A percentile compares a stretch with the other conserved stretches of the same genome.
Conservation (phyloP, 768 basidiomycete genomes). For the Calocybe cyanea region DNA sequence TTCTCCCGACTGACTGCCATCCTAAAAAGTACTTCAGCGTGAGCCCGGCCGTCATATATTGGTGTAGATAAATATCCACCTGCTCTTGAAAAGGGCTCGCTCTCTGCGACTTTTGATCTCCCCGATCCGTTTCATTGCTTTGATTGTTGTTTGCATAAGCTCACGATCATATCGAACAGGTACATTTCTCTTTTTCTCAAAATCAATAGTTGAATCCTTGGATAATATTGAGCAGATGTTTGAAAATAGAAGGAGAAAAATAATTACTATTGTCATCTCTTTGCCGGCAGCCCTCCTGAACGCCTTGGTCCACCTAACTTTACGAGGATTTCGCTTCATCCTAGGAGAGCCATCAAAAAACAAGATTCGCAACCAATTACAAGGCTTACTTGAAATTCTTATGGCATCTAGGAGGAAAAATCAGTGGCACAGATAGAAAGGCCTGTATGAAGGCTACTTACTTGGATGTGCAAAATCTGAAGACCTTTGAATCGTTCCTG, state of each 20-base stretch:
- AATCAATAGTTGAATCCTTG: conserved; percentile 97
- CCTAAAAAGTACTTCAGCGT: conserved; percentile 27
- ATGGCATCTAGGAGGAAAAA: conserved; percentile 58
- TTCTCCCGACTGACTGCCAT: conserved; percentile 84
- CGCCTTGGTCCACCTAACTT: conserved; percentile 99
- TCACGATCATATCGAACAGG: conserved; percentile 97
- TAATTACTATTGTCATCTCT: conserved; percentile 95
- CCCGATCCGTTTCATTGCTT: conserved; percentile 92
- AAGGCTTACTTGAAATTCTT: conserved; percentile 92
- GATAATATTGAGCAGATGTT: conserved; percentile 1
- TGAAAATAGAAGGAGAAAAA: background rate
- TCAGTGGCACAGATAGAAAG: background rate
- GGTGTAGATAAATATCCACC: conserved; percentile 37
- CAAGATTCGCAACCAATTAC: background rate
- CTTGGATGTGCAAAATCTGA: conserved; percentile 98
- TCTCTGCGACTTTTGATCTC: conserved; percentile 92
- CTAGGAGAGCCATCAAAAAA: conserved; percentile 32
- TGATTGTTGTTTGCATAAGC: conserved; percentile 85
- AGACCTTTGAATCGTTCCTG: conserved; percentile 96
- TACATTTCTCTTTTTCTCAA: conserved; percentile 97
- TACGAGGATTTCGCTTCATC: conserved; percentile 99
- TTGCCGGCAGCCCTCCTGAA: conserved; percentile 98
- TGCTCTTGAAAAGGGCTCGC: conserved; percentile 93
- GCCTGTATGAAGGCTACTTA: conserved; percentile 33
- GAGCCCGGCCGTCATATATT: background rate